Conservation (phyloP, 208 protist genomes). For the Leishmania tropica region DNA sequence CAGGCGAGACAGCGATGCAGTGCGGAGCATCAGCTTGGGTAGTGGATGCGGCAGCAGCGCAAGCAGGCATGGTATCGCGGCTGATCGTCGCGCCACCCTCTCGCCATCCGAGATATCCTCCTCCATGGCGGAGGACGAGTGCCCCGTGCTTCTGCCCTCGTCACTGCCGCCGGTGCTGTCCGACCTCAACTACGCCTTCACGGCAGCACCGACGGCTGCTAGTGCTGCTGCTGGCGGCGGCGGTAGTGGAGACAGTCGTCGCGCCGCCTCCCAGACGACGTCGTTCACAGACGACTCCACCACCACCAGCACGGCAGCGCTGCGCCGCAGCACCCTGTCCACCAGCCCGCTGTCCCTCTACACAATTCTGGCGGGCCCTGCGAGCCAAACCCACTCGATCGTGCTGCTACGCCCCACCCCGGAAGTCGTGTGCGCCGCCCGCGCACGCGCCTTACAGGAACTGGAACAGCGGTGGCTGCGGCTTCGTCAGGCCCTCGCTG, state of each 20-base stretch:
- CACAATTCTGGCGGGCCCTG: constrained; percentile 50
- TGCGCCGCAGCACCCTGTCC: constrained; percentile 45
- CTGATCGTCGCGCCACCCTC: not conserved
- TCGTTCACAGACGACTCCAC: not conserved
- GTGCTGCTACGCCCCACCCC: constrained; percentile 58
- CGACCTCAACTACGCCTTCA: constrained; percentile 62
- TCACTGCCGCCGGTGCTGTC: constrained; percentile 64
- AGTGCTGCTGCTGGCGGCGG: not conserved
- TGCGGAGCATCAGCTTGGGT: not conserved
- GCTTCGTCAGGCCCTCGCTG: constrained; percentile 43
- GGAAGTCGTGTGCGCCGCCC: constrained; percentile 36
- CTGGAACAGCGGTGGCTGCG: constrained; percentile 48
- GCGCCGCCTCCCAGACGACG: not conserved
- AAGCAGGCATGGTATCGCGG: not conserved
- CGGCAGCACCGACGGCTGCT: not conserved
- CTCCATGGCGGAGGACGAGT: constrained; percentile 9
- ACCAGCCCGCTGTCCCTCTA: constrained; percentile 43
- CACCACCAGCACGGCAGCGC: constrained; percentile 14
- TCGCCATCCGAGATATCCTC: not conserved
- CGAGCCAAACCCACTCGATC: constrained; percentile 49
- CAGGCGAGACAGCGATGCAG: not conserved
- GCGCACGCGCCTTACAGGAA: constrained; percentile 42
- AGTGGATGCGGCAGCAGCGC: not conserved
- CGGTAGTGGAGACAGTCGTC: not conserved
- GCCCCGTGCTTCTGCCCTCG: constrained; percentile 52